phyloP scores from a whole-genome alignment of 306 rosid species.

The Senna siamea region DNA sequence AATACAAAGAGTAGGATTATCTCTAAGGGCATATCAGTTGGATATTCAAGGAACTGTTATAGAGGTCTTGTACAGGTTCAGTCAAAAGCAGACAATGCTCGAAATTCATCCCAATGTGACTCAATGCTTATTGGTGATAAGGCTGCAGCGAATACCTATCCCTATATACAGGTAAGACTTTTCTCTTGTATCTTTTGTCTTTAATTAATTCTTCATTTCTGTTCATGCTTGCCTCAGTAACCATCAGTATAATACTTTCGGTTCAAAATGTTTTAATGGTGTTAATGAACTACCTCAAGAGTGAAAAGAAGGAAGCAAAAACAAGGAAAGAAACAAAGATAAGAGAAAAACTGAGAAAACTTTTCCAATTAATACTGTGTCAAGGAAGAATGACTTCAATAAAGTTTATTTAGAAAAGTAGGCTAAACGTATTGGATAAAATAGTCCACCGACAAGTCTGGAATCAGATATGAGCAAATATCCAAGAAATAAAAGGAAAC shows the following conservation, averaged over 20 bases:
- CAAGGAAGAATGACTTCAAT: not conserved
- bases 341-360: not conserved
- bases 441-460: not conserved
- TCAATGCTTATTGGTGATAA: constrained; percentile 94
- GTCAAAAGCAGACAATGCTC: constrained; percentile 83
- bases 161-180: constrained; percentile 76
- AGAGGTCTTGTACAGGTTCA: constrained; percentile 94
- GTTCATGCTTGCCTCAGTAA: not conserved
- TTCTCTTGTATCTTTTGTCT: constrained; percentile 8
- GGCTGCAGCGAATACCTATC: constrained; percentile 94
- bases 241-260: not conserved
- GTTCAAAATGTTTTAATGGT: not conserved
- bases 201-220: not conserved
- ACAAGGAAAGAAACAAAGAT: not conserved
- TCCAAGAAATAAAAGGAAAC: not conserved
- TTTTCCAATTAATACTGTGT: not conserved
- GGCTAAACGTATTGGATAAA: not conserved
- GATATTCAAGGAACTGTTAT: constrained; percentile 84
- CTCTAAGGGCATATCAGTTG: constrained; percentile 90
- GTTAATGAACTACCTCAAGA: not conserved
- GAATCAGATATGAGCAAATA: not conserved
- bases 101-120: constrained; percentile 90
- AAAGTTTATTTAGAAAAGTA: not conserved
- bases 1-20: constrained; percentile 89
- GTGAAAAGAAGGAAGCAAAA: not conserved